These are phyloP conservation scores for Penicillium hordei DNA, from an alignment of 2,329 filamentous ascomycete genomes.

Conservation along the genomic window DNA sequence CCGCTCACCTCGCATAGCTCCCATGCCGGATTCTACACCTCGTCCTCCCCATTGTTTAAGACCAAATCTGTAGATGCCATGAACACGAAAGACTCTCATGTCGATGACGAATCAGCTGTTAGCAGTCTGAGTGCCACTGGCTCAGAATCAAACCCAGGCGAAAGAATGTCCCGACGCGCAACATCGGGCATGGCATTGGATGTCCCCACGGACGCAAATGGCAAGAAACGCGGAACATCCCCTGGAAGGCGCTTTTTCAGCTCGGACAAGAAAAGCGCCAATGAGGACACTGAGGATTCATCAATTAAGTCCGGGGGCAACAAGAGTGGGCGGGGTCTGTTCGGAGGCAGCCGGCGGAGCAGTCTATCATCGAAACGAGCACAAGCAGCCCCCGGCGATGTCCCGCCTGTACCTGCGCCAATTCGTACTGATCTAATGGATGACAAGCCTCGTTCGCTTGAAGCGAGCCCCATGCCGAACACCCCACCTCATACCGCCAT, in stretches of 20 bases:
- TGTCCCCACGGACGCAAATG: conserved; percentile 35
- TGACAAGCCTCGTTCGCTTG: conserved; percentile 23
- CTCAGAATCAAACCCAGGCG: conserved; percentile 46
- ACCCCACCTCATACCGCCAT: conserved; percentile 36
- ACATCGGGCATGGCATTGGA: conserved; percentile 33
- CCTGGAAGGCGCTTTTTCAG: conserved; percentile 71
- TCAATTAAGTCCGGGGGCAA: conserved; percentile 44
- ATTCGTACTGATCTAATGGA: conserved; percentile 35
- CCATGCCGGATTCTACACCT: conserved; percentile 66
- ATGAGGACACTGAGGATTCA: conserved; percentile 50
- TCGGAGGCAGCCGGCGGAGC: conserved; percentile 39
- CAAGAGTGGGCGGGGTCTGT: conserved; percentile 40
- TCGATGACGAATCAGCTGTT: conserved; percentile 29
- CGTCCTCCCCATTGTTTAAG: conserved; percentile 67
- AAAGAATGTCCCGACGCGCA: conserved; percentile 31
- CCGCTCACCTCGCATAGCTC: conserved; percentile 60
- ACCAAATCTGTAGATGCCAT: conserved; percentile 49
- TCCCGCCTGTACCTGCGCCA: conserved; percentile 36
- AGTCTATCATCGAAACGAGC: conserved; percentile 37
- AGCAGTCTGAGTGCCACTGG: conserved; percentile 34
- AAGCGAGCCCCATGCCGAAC: conserved; percentile 29
- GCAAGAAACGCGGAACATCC: conserved; percentile 62
- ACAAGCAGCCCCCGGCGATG: conserved; percentile 29
- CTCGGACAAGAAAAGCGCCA: conserved; percentile 53
- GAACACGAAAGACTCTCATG: conserved; percentile 35